Evolutionary conservation across 2,329 filamentous ascomycete genomes (phyloP).

Genomic region (Aspergillus luchuensis): DNA sequence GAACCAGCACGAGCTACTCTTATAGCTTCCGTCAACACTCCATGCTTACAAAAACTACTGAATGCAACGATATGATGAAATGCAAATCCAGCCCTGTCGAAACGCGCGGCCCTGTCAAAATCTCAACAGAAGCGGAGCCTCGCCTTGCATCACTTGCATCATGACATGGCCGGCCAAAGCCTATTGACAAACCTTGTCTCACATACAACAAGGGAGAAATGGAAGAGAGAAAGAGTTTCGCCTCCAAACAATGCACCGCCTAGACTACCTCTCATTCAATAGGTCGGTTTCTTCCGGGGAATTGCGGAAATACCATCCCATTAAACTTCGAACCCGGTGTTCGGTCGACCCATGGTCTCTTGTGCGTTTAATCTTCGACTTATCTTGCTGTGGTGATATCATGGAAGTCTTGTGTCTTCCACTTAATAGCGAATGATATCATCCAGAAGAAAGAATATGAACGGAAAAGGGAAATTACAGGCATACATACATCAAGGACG

Average conservation of each 20-base stretch:
- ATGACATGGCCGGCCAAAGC: conserved; percentile 14
- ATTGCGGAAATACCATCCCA: conserved; percentile 11
- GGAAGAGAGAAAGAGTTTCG: conserved; percentile 1
- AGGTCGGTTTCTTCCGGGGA: neutral
- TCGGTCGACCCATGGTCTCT: neutral
- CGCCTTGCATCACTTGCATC: conserved; percentile 21
- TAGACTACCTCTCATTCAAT: neutral
- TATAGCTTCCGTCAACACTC: conserved; percentile 10
- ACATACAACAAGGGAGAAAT: neutral
- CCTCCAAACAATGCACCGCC: conserved; percentile 5
- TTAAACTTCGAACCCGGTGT: neutral
- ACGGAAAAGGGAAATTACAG: no score
- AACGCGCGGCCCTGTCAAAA: neutral
- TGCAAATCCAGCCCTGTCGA: conserved; percentile 1
- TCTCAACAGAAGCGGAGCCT: conserved; percentile 10
- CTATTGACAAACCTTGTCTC: conserved; percentile 9
- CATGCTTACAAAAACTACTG: neutral
- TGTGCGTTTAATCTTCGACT: neutral
- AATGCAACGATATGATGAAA: conserved; percentile 27
- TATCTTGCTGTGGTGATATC: conserved; percentile 20
- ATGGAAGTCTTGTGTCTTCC: conserved; percentile 6
- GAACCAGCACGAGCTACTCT: conserved; percentile 3
- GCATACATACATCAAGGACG: neutral
- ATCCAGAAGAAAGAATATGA: neutral
- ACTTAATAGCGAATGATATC: conserved; percentile 7